These are phyloP conservation scores for Colletotrichum australisinense DNA, from an alignment of 2,329 filamentous ascomycete species.

Conservation along the genomic window DNA sequence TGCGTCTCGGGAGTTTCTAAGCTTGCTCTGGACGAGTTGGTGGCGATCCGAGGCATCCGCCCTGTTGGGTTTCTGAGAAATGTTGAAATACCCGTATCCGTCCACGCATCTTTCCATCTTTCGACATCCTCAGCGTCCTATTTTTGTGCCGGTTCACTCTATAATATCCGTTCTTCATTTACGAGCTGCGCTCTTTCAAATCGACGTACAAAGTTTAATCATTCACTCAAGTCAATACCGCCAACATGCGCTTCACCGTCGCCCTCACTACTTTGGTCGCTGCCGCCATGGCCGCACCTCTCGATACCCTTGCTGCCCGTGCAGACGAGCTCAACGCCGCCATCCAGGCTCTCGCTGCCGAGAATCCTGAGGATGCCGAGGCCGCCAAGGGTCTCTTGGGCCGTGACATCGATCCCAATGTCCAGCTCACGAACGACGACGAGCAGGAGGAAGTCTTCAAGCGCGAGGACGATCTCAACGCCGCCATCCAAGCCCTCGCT, in stretches of 20 bases:
- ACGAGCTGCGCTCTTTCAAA: conserved; percentile 17
- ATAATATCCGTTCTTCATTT: background rate
- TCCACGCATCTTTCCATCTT: background rate
- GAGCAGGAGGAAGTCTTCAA: conserved; percentile 8
- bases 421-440: background rate
- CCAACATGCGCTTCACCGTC: conserved; percentile 28
- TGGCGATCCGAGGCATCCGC: background rate
- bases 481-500: conserved; percentile 5
- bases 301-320: conserved; percentile 12
- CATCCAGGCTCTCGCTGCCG: conserved; percentile 9
- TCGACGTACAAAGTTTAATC: background rate
- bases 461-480: conserved; percentile 13
- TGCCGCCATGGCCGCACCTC: conserved; percentile 23
- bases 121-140: background rate
- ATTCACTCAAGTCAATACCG: background rate
- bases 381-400: conserved; percentile 1
- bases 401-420: background rate
- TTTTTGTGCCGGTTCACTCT: conserved; percentile 3
- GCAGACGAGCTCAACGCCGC: conserved; percentile 13
- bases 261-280: conserved; percentile 28
- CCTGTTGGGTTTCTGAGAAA: background rate
- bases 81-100: conserved; percentile 12
- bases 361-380: conserved; percentile 21
- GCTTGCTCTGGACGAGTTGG: background rate
- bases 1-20: background rate